phyloP scores from a whole-genome alignment of 441 rosid genomes.

The California macrophylla region DNA sequence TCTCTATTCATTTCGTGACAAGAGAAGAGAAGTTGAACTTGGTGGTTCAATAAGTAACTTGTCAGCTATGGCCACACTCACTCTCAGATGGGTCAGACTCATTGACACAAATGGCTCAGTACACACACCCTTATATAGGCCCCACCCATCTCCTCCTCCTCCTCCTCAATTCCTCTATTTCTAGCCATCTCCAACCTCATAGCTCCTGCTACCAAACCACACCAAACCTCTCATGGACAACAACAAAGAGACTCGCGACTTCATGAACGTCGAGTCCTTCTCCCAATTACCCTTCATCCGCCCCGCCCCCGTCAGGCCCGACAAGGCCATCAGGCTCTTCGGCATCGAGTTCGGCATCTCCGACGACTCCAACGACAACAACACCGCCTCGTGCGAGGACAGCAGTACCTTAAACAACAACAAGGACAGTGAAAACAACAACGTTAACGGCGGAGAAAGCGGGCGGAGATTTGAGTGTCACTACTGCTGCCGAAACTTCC shows the following conservation, averaged over 20 bases:
- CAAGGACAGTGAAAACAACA: slow-evolving; percentile 9
- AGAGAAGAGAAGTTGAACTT: too few relatives aligned
- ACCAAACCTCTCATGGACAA: too few relatives aligned
- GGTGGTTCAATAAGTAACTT: too few relatives aligned
- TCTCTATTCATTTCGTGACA: too few relatives aligned
- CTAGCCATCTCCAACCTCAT: neutral
- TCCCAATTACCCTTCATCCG: slow-evolving; percentile 84
- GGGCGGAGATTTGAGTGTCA: slow-evolving; percentile 76
- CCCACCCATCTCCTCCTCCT: neutral
- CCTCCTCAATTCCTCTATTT: neutral
- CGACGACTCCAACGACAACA: too few relatives aligned
- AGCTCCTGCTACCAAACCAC: too few relatives aligned
- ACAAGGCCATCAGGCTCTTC: slow-evolving; percentile 65
- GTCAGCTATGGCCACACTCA: too few relatives aligned
- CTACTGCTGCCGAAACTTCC: slow-evolving; percentile 80
- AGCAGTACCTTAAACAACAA: slow-evolving; percentile 14
- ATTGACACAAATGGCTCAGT: too few relatives aligned
- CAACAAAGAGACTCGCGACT: slow-evolving; percentile 58
- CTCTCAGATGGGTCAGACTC: too few relatives aligned
- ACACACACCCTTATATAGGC: too few relatives aligned
- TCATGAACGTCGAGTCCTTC: slow-evolving; percentile 82
- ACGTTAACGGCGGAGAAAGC: slow-evolving; percentile 27
- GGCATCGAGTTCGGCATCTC: slow-evolving; percentile 58
- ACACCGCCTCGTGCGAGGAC: neutral
- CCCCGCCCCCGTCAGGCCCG: slow-evolving; percentile 46